phyloP scores from a whole-genome alignment of 306 rosid species.

The Trifolium dubium region DNA sequence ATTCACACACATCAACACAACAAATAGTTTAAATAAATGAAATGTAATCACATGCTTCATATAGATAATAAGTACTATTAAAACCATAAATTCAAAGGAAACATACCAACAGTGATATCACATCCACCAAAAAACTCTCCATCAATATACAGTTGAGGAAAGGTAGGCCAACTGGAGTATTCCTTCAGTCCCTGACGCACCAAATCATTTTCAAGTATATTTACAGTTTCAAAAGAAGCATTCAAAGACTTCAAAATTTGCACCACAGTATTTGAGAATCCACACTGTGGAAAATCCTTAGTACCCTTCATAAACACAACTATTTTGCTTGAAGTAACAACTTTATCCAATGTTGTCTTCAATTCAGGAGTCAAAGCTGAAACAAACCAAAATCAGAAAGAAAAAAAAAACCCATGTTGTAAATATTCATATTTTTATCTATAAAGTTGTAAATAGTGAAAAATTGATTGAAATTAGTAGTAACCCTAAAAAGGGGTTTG shows the following conservation, averaged over 20 bases:
- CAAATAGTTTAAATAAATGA: background rate
- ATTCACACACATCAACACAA: background rate
- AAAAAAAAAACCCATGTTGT: constrained; percentile 8
- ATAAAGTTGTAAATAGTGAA: constrained; percentile 3
- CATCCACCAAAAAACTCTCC: constrained; percentile 99
- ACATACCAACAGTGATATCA: constrained; percentile 95
- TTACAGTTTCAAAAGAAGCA: constrained; percentile 73
- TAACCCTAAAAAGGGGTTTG: constrained; percentile 31
- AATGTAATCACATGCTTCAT: background rate
- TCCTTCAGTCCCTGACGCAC: constrained; percentile 87
- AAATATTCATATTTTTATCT: background rate
- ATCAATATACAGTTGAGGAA: constrained; percentile 93
- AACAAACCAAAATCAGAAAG: constrained; percentile 35
- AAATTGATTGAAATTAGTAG: constrained; percentile 21
- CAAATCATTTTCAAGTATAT: constrained; percentile 81
- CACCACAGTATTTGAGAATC: constrained; percentile 91
- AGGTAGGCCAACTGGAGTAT: constrained; percentile 93
- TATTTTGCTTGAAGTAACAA: constrained; percentile 76
- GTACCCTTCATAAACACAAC: constrained; percentile 94
- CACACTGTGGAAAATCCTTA: constrained; percentile 94
- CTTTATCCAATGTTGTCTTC: constrained; percentile 88
- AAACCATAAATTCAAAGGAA: background rate
- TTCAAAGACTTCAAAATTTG: constrained; percentile 84
- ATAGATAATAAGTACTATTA: too few species aligned
- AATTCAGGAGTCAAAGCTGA: constrained; percentile 83